These are phyloP conservation scores for Aspergillus asperescens DNA, from an alignment of 495 filamentous ascomycete species.

Conservation along the genomic window DNA sequence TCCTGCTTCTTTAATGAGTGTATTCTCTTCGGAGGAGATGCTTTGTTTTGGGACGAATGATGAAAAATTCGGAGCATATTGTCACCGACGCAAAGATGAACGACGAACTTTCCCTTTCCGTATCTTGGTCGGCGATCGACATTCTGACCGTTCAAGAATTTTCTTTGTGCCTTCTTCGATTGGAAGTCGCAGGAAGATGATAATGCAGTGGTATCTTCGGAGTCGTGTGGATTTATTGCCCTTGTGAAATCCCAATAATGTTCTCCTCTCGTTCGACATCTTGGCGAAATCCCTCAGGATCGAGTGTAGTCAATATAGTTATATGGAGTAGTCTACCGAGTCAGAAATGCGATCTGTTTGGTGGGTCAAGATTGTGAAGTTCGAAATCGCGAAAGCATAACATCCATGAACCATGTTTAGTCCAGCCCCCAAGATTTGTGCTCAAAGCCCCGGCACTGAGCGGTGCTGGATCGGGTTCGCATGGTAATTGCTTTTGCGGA, in stretches of 20 bases:
- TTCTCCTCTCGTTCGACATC: background rate
- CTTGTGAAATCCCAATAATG: background rate
- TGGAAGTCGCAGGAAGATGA: background rate
- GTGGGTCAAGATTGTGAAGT: background rate
- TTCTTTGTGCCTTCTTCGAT: background rate
- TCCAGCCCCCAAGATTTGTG: constrained; percentile 1
- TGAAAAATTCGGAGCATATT: background rate
- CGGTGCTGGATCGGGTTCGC: background rate
- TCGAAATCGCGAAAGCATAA: background rate
- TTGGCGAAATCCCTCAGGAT: background rate
- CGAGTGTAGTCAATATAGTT: background rate
- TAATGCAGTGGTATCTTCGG: background rate
- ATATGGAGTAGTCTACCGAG: background rate
- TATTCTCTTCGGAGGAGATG: background rate
- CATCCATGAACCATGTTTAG: constrained; percentile 2
- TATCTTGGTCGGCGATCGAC: constrained; percentile 2
- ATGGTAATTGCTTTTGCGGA: constrained; percentile 10
- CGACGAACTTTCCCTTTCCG: constrained; percentile 1
- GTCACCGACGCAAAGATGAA: background rate
- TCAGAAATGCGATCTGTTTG: too few relatives aligned
- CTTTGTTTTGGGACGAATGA: background rate
- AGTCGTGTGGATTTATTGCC: background rate
- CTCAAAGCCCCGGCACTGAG: background rate
- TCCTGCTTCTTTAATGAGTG: background rate
- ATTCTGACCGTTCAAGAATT: background rate